These are phyloP conservation scores for Excoecaria cochinchinensis DNA, from an alignment of 345 rosid genomes.

Conservation along the genomic window DNA sequence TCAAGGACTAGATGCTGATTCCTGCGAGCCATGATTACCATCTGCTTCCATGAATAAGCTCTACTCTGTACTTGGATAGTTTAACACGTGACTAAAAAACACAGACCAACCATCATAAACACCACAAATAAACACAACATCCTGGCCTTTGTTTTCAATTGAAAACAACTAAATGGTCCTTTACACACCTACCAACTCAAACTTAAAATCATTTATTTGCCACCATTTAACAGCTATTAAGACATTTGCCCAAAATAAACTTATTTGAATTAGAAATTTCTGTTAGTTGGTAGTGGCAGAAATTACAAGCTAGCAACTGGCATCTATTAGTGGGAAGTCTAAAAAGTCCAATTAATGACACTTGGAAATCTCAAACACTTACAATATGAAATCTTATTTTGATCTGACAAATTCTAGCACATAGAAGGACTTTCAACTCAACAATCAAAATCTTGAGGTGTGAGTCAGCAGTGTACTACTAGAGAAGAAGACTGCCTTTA, in stretches of 20 bases:
- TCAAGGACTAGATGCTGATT: constrained; percentile 14
- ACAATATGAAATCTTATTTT: too few relatives aligned
- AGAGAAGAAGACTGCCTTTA: too few relatives aligned
- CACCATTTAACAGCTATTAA: neutral
- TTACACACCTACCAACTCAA: neutral
- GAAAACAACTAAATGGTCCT: neutral
- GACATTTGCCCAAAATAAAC: too few relatives aligned
- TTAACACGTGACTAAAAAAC: constrained; percentile 15
- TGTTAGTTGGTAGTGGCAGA: neutral
- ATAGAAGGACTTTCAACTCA: too few relatives aligned
- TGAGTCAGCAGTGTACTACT: too few relatives aligned
- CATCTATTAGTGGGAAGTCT: too few relatives aligned
- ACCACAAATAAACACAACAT: neutral
- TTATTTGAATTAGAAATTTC: too few relatives aligned
- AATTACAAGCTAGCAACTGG: too few relatives aligned
- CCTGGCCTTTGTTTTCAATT: neutral
- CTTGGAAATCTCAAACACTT: too few relatives aligned
- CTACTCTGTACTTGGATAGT: neutral
- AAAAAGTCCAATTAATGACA: too few relatives aligned
- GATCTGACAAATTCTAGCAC: too few relatives aligned
- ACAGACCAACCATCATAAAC: neutral
- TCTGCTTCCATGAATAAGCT: constrained; percentile 5
- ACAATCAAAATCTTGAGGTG: too few relatives aligned
- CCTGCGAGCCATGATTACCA: constrained; percentile 12
- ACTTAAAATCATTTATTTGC: neutral